Base-by-base conservation (phyloP, 2,329 filamentous ascomycete genomes). In the Chaetomiaceae sp. region DNA sequence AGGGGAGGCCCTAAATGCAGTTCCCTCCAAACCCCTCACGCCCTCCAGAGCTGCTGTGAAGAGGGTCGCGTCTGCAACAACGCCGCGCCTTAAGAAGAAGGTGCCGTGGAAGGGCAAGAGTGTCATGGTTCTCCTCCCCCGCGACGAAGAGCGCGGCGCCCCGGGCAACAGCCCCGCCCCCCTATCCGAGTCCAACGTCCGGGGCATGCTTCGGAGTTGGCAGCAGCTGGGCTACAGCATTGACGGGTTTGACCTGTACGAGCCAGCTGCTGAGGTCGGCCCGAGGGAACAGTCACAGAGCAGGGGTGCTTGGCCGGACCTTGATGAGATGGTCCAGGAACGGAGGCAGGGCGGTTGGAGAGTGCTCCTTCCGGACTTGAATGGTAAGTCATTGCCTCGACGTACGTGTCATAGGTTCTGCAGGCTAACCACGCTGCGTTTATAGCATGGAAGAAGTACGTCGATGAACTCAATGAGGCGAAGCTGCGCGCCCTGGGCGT, bases 401-500 rank as follows among this genome's bases (percentile, higher is more conserved):
- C 22, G 5, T 43, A 12, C 9, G 2, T 10, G 9, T 19, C n/a
- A 29, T 19, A n/a, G 29, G 10, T 7, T 38, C 59, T 59, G 58
- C n/a, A n/a, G n/a, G n/a, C n/a, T n/a, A n/a, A n/a, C n/a, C n/a
- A n/a, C n/a, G 59, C 32, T 22, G 8, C 4, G 20, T 39, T 2
- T 40, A n/a, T 47, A 74, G 74, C 76, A 1, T 81, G 78, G 78
- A 84, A 88, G 59, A 73, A 81, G 20, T 95, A 97, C 64, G 85
- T 90, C 48, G 78, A 85, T 45, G 83, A 85, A 55, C 71, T 97
- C 29, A 82, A 87, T 56, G 93, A 98, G 68, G 88, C 91, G 50
- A 98, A 96, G 68, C 74, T 98, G 42, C 83, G 89, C 51, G 90
- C 91, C 41, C 75, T 98, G 45, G 93, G 93, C 54, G 93, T 97